Evolutionary conservation across 129 eudicot genomes (phyloP), one percentile per base, ranked within the genome.

Genomic region (Ambrosia trifida): DNA sequence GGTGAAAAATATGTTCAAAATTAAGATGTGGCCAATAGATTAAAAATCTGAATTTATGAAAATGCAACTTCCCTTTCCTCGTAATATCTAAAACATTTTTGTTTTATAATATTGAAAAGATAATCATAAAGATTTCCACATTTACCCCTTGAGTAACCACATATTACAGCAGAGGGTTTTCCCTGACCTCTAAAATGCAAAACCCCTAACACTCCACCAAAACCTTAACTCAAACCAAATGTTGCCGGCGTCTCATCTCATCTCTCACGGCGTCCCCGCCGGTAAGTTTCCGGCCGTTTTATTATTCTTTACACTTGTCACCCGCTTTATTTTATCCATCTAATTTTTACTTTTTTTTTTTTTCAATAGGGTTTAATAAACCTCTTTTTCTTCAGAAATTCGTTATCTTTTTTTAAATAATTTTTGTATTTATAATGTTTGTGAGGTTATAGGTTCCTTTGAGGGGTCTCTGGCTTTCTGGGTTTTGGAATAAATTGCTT

Each of bases 211-310:
- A 47, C 1, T 53, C 14, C 20, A 53, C 72, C 32, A 66, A 79
- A 73, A 74, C 72, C 69, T 69, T 58, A 4, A 32, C 68, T 10
- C 32, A 63, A 3, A 51, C 75, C 43, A 69, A 68, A 80, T 80
- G 84, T 74, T 70, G 59, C 72, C 84, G 80, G 80, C 84, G 51
- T 75, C 80, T 69, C 80, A 80, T 52, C 80, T 66, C 59, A 14
- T 76, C 70, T 76, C 75, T 64, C 74, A 53, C 19, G 58, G 18
- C 71, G 74, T 81, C 51, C 45, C 75, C 62, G 78, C 75, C 63
- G 78, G 85, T 81, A 75, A 69, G 49, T 54, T 24, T 44, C 28
- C 70, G 12, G 28, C 36, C 33, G 3, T 8, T 56, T 44, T 19
- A 16, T 52, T 46, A 5, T 46, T 28, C 6, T 41, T 43, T 50